A percentile compares a stretch with the other conserved stretches of the same genome.
These are phyloP conservation scores for Craterostigma plantagineum DNA, from an alignment of 257 asterid species.

Conservation along the genomic window DNA sequence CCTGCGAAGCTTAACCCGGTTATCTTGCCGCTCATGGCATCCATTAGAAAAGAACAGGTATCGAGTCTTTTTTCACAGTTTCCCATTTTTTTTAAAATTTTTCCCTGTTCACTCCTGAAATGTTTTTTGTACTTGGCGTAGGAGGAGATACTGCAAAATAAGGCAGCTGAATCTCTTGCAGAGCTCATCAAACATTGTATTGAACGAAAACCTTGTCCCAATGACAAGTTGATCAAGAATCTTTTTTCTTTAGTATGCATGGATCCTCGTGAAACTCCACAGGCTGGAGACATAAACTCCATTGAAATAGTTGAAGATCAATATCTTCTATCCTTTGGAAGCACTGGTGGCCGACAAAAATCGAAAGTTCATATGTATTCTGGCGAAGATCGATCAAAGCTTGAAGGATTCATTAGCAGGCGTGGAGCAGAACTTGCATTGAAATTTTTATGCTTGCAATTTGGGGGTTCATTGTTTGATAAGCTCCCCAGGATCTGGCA, in stretches of 20 bases:
- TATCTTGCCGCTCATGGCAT: constrained; percentile 87
- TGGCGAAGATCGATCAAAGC: constrained; percentile 77
- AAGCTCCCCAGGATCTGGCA: constrained; percentile 90
- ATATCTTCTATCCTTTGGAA: constrained; percentile 65
- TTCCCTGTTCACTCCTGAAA: constrained; percentile 8
- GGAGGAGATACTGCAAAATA: constrained; percentile 92
- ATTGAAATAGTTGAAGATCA: constrained; percentile 80
- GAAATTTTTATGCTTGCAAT: constrained; percentile 69
- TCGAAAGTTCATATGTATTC: constrained; percentile 52
- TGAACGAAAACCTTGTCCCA: constrained; percentile 87
- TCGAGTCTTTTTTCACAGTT: not conserved
- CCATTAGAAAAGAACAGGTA: constrained; percentile 90
- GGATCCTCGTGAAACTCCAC: constrained; percentile 99
- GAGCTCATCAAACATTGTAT: constrained; percentile 80
- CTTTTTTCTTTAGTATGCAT: constrained; percentile 65
- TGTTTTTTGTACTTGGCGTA: constrained; percentile 20
- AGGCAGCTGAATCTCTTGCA: constrained; percentile 91
- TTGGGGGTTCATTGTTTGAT: constrained; percentile 71
- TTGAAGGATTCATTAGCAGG: constrained; percentile 84
- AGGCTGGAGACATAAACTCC: constrained; percentile 70
- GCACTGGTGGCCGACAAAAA: constrained; percentile 34
- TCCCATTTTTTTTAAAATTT: too few relatives aligned
- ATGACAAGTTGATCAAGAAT: constrained; percentile 83
- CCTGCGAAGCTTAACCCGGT: constrained; percentile 81
- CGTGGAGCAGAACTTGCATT: constrained; percentile 94